A percentile compares a stretch with the other conserved stretches of the same genome.
phyloP scores from a whole-genome alignment of 73 alveolate species.

The Paramecium sexaurelia region DNA sequence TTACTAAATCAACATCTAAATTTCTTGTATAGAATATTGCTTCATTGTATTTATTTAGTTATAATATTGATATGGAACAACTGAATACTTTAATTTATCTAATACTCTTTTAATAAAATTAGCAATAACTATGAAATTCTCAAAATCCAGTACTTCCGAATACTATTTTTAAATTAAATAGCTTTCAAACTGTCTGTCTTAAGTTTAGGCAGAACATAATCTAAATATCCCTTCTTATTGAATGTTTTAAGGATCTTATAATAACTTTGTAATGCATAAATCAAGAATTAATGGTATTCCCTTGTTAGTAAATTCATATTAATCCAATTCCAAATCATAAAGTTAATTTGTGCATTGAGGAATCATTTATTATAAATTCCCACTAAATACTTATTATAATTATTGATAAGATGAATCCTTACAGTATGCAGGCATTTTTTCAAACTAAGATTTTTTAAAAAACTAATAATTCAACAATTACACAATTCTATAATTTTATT shows the following conservation, averaged over 20 bases:
- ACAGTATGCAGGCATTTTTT: conserved; percentile 5
- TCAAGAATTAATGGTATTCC: conserved; percentile 34
- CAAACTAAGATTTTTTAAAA: background rate
- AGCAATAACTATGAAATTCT: background rate
- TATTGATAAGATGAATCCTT: background rate
- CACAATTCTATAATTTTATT: background rate
- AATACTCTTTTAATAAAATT: conserved; percentile 22
- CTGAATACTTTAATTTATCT: conserved; percentile 19
- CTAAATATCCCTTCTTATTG: conserved; percentile 36
- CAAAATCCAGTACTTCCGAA: background rate
- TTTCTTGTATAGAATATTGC: background rate
- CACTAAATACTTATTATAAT: background rate
- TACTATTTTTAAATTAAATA: background rate
- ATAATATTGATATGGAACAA: background rate
- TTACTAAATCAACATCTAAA: background rate
- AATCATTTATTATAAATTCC: background rate
- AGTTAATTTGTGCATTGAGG: background rate
- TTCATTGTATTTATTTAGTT: background rate
- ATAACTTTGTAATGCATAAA: background rate
- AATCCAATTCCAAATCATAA: background rate
- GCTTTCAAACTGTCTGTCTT: background rate
- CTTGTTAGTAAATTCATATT: conserved; percentile 6
- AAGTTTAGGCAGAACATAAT: background rate
- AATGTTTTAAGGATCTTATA: background rate
- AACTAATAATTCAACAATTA: background rate